Evolutionary conservation across 1,139 yeast genomes (phyloP).

Genomic region (Eremothecium gossypii): DNA sequence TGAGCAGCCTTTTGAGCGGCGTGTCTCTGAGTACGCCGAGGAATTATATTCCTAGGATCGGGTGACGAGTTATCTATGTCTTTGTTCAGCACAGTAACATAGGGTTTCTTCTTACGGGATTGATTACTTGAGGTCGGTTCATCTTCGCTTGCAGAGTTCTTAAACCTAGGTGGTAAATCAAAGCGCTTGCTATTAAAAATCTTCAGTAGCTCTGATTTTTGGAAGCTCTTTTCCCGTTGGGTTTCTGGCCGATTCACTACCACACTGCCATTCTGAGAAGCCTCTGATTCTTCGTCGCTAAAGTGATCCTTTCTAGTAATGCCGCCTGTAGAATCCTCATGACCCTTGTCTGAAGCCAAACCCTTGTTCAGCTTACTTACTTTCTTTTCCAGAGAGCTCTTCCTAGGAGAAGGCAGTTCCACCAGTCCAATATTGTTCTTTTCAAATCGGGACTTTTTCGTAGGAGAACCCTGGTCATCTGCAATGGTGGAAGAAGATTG

Average conservation of each 20-base stretch:
- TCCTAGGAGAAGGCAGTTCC: constrained; percentile 14
- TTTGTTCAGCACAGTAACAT: constrained; percentile 29
- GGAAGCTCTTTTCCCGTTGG: constrained; percentile 17
- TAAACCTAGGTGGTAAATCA: constrained; percentile 14
- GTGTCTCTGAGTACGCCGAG: constrained; percentile 20
- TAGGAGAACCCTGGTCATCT: constrained; percentile 28
- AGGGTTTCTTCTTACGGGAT: constrained; percentile 19
- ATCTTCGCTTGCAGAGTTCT: constrained; percentile 7
- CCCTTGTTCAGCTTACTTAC: constrained; percentile 12
- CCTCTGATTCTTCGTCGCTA: constrained; percentile 11
- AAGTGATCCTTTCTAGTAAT: constrained; percentile 11
- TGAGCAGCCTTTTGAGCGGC: constrained; percentile 28
- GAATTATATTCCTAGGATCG: constrained; percentile 25
- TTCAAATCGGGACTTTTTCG: constrained; percentile 9
- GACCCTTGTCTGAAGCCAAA: neutral
- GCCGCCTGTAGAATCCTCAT: constrained; percentile 8
- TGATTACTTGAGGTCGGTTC: constrained; percentile 15
- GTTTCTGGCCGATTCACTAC: constrained; percentile 9
- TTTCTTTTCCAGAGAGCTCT: constrained; percentile 17
- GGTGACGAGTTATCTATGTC: constrained; percentile 29
- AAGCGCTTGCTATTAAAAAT: constrained; percentile 20
- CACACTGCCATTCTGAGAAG: constrained; percentile 13
- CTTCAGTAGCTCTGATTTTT: constrained; percentile 20
- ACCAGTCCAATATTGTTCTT: constrained; percentile 17
- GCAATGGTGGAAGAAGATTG: constrained; percentile 22